phyloP scores from a whole-genome alignment of 108 stramenopile genomes.

The Cyclotella atomus region DNA sequence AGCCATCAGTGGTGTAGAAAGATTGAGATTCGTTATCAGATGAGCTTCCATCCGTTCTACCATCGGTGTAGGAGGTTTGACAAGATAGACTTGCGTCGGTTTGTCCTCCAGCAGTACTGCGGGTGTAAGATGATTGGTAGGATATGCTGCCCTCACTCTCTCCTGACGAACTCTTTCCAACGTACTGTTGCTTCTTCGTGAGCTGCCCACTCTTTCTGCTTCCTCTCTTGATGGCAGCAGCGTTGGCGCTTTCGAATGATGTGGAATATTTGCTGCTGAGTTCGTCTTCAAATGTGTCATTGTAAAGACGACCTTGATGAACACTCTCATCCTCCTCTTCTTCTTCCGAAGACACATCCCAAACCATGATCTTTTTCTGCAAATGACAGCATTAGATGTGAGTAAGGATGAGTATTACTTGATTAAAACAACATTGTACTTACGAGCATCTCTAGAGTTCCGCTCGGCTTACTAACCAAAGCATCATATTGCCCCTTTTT shows the following conservation, averaged over 20 bases:
- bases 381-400: background rate
- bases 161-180: background rate
- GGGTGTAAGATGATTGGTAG: background rate
- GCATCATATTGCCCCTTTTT: background rate
- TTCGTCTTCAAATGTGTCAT: slow-evolving; percentile 1
- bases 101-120: background rate
- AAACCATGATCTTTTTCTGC: slow-evolving; percentile 3
- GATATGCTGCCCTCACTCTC: background rate
- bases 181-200: background rate
- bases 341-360: background rate
- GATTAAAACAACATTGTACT: background rate
- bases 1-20: slow-evolving; percentile 7
- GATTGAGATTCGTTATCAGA: background rate
- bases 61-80: background rate
- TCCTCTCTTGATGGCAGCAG: background rate
- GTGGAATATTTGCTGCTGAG: background rate
- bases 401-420: background rate
- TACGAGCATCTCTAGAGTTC: background rate
- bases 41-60: background rate
- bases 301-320: background rate
- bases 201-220: background rate
- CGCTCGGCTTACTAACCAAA: background rate
- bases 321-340: background rate
- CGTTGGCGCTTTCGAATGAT: background rate
- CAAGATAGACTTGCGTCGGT: too few relatives aligned